These are phyloP conservation scores for Globisporangium alternatum DNA, from an alignment of 352 stramenopile genomes.

Conservation along the genomic window DNA sequence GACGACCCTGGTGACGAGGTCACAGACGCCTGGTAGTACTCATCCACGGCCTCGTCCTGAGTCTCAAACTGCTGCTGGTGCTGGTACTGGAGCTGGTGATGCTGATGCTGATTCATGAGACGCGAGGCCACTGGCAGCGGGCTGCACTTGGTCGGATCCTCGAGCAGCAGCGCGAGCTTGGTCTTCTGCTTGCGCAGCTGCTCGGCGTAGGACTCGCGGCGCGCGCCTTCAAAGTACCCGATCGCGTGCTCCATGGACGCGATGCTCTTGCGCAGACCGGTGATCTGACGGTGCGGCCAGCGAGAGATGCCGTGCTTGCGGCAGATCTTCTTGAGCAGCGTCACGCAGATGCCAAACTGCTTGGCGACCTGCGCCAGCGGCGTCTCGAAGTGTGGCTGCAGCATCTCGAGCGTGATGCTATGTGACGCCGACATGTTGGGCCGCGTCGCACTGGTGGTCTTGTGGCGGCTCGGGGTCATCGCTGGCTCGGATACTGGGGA, in stretches of 20 bases:
- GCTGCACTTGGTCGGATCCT: slow-evolving; percentile 59
- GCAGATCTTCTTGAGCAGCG: slow-evolving; percentile 86
- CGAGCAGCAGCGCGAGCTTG: slow-evolving; percentile 63
- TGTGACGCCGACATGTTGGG: slow-evolving; percentile 73
- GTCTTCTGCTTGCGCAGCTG: slow-evolving; percentile 74
- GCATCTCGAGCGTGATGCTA: slow-evolving; percentile 79
- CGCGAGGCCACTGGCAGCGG: slow-evolving; percentile 15
- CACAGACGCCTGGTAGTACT: neutral
- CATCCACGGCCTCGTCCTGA: slow-evolving; percentile 2
- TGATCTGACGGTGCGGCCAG: slow-evolving; percentile 86
- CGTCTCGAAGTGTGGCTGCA: slow-evolving; percentile 84
- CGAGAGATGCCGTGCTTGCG: slow-evolving; percentile 72
- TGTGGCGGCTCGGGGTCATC: slow-evolving; percentile 25
- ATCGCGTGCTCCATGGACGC: slow-evolving; percentile 84
- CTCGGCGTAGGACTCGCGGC: slow-evolving; percentile 65
- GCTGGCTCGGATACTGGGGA: neutral
- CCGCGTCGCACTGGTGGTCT: slow-evolving; percentile 17
- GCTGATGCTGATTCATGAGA: neutral
- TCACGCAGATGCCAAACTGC: slow-evolving; percentile 80
- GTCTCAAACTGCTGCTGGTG: slow-evolving; percentile 18
- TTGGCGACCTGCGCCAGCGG: slow-evolving; percentile 75
- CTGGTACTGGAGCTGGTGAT: slow-evolving; percentile 18
- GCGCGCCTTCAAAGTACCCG: slow-evolving; percentile 65
- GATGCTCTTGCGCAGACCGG: slow-evolving; percentile 84
- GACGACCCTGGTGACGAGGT: slow-evolving; percentile 5